Evolutionary conservation across 805 yeast species (phyloP).

Genomic region (Tetrapisispora taiwanensis): DNA sequence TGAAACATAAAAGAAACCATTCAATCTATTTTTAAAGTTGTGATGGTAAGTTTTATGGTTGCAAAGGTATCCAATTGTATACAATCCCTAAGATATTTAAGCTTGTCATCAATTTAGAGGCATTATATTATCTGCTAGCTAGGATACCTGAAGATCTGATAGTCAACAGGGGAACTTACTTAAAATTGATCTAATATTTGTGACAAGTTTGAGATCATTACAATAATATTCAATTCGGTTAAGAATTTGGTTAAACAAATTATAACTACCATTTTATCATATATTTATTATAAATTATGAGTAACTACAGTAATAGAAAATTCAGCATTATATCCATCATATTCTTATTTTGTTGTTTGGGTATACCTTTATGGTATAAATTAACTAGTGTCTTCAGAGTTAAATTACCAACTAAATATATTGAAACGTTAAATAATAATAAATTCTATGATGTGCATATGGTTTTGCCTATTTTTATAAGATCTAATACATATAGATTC

Average conservation of each 20-base stretch:
- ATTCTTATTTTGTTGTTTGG: constrained; percentile 27
- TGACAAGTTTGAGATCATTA: neutral
- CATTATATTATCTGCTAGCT: too few relatives aligned
- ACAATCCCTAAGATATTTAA: too few relatives aligned
- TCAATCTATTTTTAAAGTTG: too few relatives aligned
- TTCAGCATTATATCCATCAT: neutral
- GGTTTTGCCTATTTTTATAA: constrained; percentile 34
- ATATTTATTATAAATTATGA: neutral
- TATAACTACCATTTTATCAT: too few relatives aligned
- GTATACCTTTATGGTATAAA: constrained; percentile 35
- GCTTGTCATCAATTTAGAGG: too few relatives aligned
- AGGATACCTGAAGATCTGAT: too few relatives aligned
- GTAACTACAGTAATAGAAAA: neutral
- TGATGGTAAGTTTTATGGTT: too few relatives aligned
- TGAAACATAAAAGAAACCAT: neutral
- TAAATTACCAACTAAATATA: constrained; percentile 31
- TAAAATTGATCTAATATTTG: too few relatives aligned
- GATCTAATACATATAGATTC: constrained; percentile 1
- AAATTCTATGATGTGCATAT: constrained; percentile 36
- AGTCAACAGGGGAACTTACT: too few relatives aligned
- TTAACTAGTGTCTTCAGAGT: constrained; percentile 35
- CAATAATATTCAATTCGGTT: too few relatives aligned
- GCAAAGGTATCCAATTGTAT: too few relatives aligned
- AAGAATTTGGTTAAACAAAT: too few relatives aligned
- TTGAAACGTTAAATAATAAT: constrained; percentile 27